These are phyloP conservation scores for Pseudopyricularia cyperi DNA, from an alignment of 2,329 filamentous ascomycete species.

Conservation along the genomic window DNA sequence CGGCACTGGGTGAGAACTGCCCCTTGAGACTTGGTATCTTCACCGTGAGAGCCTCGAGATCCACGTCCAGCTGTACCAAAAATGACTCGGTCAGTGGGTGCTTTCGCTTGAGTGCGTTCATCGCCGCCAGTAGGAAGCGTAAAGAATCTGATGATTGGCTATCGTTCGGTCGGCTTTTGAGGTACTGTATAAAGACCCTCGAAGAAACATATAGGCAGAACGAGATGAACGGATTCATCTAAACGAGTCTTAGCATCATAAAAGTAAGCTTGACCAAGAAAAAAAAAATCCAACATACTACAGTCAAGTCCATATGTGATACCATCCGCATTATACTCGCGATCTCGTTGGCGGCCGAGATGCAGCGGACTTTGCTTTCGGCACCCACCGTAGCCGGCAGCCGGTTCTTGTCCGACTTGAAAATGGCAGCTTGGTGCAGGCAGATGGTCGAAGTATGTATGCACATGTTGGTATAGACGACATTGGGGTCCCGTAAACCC, in stretches of 20 bases:
- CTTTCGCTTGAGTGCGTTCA: constrained; percentile 76
- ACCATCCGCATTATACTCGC: constrained; percentile 92
- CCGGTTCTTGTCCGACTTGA: constrained; percentile 85
- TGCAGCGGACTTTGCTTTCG: constrained; percentile 86
- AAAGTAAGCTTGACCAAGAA: neutral
- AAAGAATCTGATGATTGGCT: constrained; percentile 64
- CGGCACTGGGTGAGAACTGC: constrained; percentile 38
- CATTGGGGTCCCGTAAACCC: constrained; percentile 66
- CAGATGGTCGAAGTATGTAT: constrained; percentile 95
- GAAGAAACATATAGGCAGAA: constrained; percentile 96
- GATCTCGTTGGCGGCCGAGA: constrained; percentile 87
- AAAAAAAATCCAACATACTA: constrained; percentile 34
- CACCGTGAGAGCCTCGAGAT: constrained; percentile 62
- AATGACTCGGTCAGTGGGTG: constrained; percentile 93
- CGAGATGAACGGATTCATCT: constrained; percentile 94
- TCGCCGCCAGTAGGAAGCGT: constrained; percentile 81
- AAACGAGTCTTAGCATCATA: neutral
- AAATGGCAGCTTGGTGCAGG: constrained; percentile 95
- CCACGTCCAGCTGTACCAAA: constrained; percentile 82
- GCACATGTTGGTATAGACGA: constrained; percentile 92
- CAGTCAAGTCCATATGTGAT: constrained; percentile 73
- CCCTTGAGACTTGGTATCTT: constrained; percentile 44
- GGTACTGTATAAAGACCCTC: constrained; percentile 86
- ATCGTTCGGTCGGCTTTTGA: constrained; percentile 89
- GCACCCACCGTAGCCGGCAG: constrained; percentile 64